Conservation (phyloP, 2,329 filamentous ascomycete genomes). For the Amylocarpus encephaloides region DNA sequence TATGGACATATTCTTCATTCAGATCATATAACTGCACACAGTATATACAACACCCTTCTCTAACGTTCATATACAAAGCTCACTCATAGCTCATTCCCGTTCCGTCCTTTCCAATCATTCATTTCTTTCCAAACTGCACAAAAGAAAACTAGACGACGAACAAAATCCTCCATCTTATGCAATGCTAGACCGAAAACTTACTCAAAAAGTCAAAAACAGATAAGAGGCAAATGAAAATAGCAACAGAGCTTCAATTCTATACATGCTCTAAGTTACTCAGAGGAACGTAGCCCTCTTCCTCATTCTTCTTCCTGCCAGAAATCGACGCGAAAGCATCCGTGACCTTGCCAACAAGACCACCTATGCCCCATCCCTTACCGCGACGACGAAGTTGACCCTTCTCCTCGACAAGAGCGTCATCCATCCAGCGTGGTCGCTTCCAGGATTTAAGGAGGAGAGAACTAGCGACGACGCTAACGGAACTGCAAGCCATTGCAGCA, state of each 20-base stretch:
- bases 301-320: conserved; percentile 34
- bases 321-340: conserved; percentile 37
- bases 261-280: conserved; percentile 35
- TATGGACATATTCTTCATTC: no score
- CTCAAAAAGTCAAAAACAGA: not conserved
- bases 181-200: no score
- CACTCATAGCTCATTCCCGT: no score
- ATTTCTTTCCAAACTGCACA: no score
- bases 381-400: conserved; percentile 37
- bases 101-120: no score
- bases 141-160: no score
- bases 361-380: conserved; percentile 31
- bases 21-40: no score
- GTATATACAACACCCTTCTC: no score
- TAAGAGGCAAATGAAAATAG: not conserved
- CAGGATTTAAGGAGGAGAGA: conserved; percentile 82
- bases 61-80: no score
- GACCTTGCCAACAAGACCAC: conserved; percentile 38
- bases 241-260: conserved; percentile 4
- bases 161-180: no score
- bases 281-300: conserved; percentile 54
- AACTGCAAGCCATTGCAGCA: conserved; percentile 86
- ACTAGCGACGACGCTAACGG: conserved; percentile 81
- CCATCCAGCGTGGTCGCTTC: conserved; percentile 82
- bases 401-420: conserved; percentile 59